Conservation (phyloP, 495 filamentous ascomycete species). For the Aspergillus asperescens region DNA sequence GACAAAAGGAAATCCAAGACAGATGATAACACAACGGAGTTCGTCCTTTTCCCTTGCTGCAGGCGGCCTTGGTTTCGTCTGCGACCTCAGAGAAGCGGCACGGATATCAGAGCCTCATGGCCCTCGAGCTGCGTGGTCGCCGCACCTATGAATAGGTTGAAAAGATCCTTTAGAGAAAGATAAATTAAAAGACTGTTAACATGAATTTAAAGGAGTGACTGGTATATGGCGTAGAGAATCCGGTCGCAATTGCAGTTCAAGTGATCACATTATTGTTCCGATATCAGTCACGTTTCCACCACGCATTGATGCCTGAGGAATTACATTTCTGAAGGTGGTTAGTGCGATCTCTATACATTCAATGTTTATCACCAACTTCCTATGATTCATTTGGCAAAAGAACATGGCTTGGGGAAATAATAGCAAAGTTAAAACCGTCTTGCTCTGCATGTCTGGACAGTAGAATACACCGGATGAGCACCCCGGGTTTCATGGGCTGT, state of each 20-base stretch:
- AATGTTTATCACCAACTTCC: too few relatives aligned
- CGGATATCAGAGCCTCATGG: constrained; percentile 6
- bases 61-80: neutral
- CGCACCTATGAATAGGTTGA: neutral
- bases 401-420: too few relatives aligned
- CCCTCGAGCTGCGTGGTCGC: neutral
- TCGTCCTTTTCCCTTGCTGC: constrained; percentile 1
- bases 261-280: constrained; percentile 11
- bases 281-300: constrained; percentile 20
- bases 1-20: neutral
- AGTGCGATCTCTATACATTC: too few relatives aligned
- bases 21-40: neutral
- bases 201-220: constrained; percentile 8
- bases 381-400: too few relatives aligned
- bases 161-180: neutral
- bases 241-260: neutral
- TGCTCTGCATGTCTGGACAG: too few relatives aligned
- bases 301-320: constrained; percentile 19
- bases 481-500: too few relatives aligned
- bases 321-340: neutral
- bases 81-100: neutral
- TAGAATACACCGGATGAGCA: too few relatives aligned
- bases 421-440: too few relatives aligned
- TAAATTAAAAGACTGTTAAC: neutral
- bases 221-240: neutral